Evolutionary conservation across 306 rosid species (phyloP).

Genomic region (Prunus mume): DNA sequence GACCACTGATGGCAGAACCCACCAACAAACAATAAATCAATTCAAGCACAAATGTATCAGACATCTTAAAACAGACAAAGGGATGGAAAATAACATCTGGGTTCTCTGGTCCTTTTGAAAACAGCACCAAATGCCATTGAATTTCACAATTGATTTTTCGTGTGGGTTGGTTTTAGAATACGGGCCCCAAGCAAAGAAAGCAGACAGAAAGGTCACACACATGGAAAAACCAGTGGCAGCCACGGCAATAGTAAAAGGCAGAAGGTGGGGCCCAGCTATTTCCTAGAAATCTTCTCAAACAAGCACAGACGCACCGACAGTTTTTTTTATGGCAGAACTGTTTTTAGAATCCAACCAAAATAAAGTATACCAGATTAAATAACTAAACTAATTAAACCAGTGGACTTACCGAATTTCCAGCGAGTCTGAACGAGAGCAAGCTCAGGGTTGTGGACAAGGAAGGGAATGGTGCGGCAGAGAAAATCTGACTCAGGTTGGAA

Average conservation of each 20-base stretch:
- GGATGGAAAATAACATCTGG: slow-evolving; percentile 2
- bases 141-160: neutral
- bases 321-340: slow-evolving; percentile 13
- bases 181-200: slow-evolving; percentile 15
- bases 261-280: slow-evolving; percentile 30
- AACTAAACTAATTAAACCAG: slow-evolving; percentile 7
- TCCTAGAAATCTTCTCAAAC: slow-evolving; percentile 22
- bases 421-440: slow-evolving; percentile 78
- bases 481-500: slow-evolving; percentile 84
- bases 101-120: neutral
- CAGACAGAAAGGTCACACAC: slow-evolving; percentile 2
- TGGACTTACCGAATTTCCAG: slow-evolving; percentile 72
- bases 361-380: neutral
- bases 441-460: slow-evolving; percentile 59
- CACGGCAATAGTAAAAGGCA: slow-evolving; percentile 19
- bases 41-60: neutral
- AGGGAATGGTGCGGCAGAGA: slow-evolving; percentile 73
- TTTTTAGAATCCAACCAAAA: slow-evolving; percentile 9
- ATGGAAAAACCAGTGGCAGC: slow-evolving; percentile 37
- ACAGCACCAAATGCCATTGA: neutral
- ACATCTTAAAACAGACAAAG: slow-evolving; percentile 3
- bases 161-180: neutral
- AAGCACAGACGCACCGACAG: slow-evolving; percentile 61
- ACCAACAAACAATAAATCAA: neutral
- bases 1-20: neutral